phyloP scores from a whole-genome alignment of 1,139 yeast genomes.

The Blastobotrys elegans region DNA sequence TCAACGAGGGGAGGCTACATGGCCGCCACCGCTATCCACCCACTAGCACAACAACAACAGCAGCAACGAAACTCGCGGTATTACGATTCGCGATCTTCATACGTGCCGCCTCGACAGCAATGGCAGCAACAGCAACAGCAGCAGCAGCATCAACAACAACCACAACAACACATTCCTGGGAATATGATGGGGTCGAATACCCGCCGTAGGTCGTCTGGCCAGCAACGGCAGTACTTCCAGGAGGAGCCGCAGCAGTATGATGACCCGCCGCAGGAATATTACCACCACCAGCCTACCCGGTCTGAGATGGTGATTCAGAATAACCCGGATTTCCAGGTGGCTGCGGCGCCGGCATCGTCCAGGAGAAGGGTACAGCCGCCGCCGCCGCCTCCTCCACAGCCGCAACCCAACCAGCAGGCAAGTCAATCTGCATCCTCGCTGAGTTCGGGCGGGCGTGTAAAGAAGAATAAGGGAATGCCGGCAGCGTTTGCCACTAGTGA shows the following conservation, averaged over 20 bases:
- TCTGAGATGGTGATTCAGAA: conserved; percentile 30
- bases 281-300: conserved; percentile 16
- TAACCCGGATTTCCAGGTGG: conserved; percentile 36
- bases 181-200: not conserved
- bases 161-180: not conserved
- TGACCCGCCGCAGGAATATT: conserved; percentile 21
- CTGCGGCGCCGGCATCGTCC: not conserved
- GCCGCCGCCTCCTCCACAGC: not conserved
- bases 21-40: conserved; percentile 1
- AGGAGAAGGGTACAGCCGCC: not conserved
- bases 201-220: not conserved
- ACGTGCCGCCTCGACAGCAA: conserved; percentile 24
- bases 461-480: conserved; percentile 11
- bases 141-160: not conserved
- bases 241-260: conserved; percentile 20
- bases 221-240: conserved; percentile 10
- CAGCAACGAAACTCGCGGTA: not conserved
- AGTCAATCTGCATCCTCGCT: conserved; percentile 1
- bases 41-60: conserved; percentile 5
- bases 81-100: conserved; percentile 9
- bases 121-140: conserved; percentile 16
- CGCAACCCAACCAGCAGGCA: not conserved
- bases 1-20: not conserved
- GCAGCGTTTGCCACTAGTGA: conserved; percentile 16
- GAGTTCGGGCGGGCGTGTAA: not conserved